phyloP scores from a whole-genome alignment of 257 asterid species.

The Coffea eugenioides region DNA sequence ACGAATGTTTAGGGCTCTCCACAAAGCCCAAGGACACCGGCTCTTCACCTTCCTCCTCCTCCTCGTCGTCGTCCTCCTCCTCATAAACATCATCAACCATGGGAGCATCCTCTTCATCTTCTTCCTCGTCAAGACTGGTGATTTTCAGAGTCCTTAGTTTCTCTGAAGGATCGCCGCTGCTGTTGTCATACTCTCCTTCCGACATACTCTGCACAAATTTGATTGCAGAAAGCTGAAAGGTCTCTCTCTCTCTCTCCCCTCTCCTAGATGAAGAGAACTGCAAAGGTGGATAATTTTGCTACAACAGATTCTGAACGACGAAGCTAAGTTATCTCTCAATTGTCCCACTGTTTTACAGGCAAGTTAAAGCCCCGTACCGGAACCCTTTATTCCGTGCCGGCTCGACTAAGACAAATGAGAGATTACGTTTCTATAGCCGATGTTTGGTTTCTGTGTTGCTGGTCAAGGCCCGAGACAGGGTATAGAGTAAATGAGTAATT shows the following conservation, averaged over 20 bases:
- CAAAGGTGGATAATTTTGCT: background rate
- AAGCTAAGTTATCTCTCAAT: no score
- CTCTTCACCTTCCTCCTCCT: constrained; percentile 51
- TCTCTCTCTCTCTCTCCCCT: no score
- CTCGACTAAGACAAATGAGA: no score
- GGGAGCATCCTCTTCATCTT: constrained; percentile 45
- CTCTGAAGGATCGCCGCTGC: constrained; percentile 24
- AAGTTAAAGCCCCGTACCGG: no score
- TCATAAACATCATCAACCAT: constrained; percentile 38
- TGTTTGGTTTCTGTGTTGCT: background rate
- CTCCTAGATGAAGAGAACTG: background rate
- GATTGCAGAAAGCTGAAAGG: background rate
- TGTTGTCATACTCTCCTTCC: constrained; percentile 33
- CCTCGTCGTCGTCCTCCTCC: constrained; percentile 36
- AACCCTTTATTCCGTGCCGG: no score
- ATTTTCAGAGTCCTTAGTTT: constrained; percentile 45
- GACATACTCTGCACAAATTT: constrained; percentile 13
- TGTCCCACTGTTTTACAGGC: no score
- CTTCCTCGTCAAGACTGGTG: constrained; percentile 58
- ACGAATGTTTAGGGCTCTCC: constrained; percentile 54
- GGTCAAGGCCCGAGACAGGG: background rate
- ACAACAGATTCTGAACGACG: no score
- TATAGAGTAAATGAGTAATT: background rate
- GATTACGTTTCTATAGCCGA: background rate
- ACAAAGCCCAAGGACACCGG: constrained; percentile 74